Evolutionary conservation across 305 asterid species (phyloP), one percentile per base, ranked within the genome.

Genomic region (Nicotiana rustica): DNA sequence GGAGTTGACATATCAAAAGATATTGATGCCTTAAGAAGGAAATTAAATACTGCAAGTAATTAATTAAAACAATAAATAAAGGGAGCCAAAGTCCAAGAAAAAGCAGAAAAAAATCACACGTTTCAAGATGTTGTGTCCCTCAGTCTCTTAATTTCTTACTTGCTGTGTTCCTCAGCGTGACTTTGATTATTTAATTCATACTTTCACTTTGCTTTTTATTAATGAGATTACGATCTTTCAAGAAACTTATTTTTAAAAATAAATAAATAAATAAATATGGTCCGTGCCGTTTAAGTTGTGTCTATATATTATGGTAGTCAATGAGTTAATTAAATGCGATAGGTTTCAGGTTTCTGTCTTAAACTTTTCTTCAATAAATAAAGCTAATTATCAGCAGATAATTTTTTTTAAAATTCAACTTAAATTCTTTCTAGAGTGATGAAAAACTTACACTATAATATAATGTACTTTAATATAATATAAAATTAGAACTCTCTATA

Each of bases 281-380:
- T 83, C 84, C 86, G 88, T 86, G 86, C 88, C 88, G 86, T 83
- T 83, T 85, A 82, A 82, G 88, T 41, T 71, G 73, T 82, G 33
- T 36, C 61, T 78, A 75, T 78, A 49, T 47, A 38, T 65, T 77
- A 47, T n/a, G 44, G 60, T 10, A 19, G 62, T 79, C 82, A 61
- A 79, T 21, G 59, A 3, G 49, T 15, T 25, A 55, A 75, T 75
- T 75, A 62, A 79, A 79, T 62, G 62, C 59, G 10, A 4, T 67
- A 25, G 25, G 25, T 25, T 25, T 25, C 25, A 69, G 10, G 59
- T 52, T 25, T 65, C 49, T 75, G 29, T 75, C 68, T 47, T 81
- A 15, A n/a, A 44, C 36, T 10, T 56, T 60, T 38, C 55, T 18
- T 10, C 68, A 38, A 38, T 38, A 38, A 38, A 31, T 33, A 17